A percentile compares a stretch with the other conserved stretches of the same genome.
Evolutionary conservation across 768 basidiomycete species (phyloP).

Genomic region (Gymnopilus dilepis): DNA sequence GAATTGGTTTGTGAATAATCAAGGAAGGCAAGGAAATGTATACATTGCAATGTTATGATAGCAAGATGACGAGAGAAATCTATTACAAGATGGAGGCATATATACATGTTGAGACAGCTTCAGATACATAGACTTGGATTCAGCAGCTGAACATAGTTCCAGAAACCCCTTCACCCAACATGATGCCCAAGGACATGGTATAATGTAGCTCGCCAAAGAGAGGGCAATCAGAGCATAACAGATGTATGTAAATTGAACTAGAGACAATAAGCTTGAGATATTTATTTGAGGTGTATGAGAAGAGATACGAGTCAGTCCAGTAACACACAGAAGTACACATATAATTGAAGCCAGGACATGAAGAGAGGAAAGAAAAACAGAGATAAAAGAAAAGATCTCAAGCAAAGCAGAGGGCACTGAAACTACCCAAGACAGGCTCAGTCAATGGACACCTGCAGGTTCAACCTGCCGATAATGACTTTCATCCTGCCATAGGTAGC

Average conservation of each 20-base stretch:
- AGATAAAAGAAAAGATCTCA: constrained; percentile 25
- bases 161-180: neutral
- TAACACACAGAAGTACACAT: constrained; percentile 16
- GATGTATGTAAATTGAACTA: neutral
- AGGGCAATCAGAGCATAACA: neutral
- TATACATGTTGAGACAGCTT: neutral
- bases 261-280: neutral
- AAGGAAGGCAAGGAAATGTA: too few relatives aligned
- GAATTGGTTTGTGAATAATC: too few relatives aligned
- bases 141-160: neutral
- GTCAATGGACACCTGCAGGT: constrained; percentile 19
- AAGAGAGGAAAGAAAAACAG: constrained; percentile 27
- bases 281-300: neutral
- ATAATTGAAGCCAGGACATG: constrained; percentile 17
- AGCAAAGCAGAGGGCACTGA: neutral
- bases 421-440: neutral
- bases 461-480: constrained; percentile 18
- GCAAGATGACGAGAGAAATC: constrained; percentile 16
- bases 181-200: neutral
- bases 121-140: neutral
- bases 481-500: constrained; percentile 26
- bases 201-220: neutral
- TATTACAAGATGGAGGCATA: constrained; percentile 14
- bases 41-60: constrained; percentile 11
- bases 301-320: constrained; percentile 14